A percentile compares a stretch with the other conserved stretches of the same genome.
phyloP scores from a whole-genome alignment of 2,329 filamentous ascomycete species.

The Fusarium agapanthi region DNA sequence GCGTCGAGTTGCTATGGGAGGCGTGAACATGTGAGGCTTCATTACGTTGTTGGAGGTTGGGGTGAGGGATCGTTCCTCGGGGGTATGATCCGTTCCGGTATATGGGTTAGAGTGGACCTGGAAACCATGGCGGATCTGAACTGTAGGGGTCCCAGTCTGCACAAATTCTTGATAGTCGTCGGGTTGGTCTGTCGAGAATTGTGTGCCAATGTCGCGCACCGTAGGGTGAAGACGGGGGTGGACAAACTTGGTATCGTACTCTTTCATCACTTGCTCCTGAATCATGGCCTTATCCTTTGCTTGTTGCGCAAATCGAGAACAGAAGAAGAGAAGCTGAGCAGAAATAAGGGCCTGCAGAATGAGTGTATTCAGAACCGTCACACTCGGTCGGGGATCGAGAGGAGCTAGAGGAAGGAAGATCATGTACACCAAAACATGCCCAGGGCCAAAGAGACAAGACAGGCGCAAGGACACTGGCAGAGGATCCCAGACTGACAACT shows the following conservation, averaged over 20 bases:
- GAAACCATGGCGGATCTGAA: slow-evolving; percentile 78
- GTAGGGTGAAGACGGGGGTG: slow-evolving; percentile 86
- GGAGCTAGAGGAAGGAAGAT: slow-evolving; percentile 82
- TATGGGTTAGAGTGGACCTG: slow-evolving; percentile 84
- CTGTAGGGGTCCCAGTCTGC: slow-evolving; percentile 62
- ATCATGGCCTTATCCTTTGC: slow-evolving; percentile 85
- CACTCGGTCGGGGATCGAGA: slow-evolving; percentile 82
- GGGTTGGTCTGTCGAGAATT: slow-evolving; percentile 67
- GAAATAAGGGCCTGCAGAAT: slow-evolving; percentile 79
- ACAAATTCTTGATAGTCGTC: slow-evolving; percentile 56
- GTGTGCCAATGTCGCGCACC: slow-evolving; percentile 80
- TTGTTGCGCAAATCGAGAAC: slow-evolving; percentile 81
- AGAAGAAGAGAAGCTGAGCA: slow-evolving; percentile 77
- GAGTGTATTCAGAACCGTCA: slow-evolving; percentile 86
- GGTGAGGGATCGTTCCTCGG: slow-evolving; percentile 56
- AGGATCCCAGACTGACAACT: slow-evolving; percentile 93
- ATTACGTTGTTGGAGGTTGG: slow-evolving; percentile 49
- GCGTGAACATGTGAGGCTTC: slow-evolving; percentile 56
- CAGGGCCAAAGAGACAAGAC: slow-evolving; percentile 91
- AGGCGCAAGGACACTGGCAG: slow-evolving; percentile 82
- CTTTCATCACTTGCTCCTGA: slow-evolving; percentile 89
- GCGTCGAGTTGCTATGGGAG: slow-evolving; percentile 45
- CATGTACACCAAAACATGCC: slow-evolving; percentile 90
- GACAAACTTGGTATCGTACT: slow-evolving; percentile 96
- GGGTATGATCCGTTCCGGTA: slow-evolving; percentile 61